Evolutionary conservation across 2,329 filamentous ascomycete species (phyloP), one percentile per base, ranked within the genome.

Genomic region (Aspergillus costaricaensis): DNA sequence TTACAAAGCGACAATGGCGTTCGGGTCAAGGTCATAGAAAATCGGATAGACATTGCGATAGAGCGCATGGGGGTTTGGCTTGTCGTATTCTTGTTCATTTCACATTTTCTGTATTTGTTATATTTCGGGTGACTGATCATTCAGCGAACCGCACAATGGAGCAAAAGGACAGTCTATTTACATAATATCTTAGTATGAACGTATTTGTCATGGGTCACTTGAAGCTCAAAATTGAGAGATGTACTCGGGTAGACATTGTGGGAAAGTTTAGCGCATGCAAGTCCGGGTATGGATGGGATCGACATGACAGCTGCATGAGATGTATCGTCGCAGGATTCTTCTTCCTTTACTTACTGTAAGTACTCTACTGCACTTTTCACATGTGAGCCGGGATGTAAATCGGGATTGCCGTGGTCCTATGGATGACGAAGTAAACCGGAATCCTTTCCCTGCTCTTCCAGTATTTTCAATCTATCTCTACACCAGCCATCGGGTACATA

Each of bases 11-110:
- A 55, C 39, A 41, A 47, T 15, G 53, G 53, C 41, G 53, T 55
- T 55, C 32, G 53, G 53, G 41, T 55, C 39, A 19, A 55, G 53
- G 53, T 55, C 43, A 55, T 55, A 55, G 53, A 55, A 15, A 47
- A 55, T 23, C 53, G 53, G 53, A 47, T 55, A 55, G 53, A 55
- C 30, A 47, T 47, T 55, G 12, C n/a, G 41, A 47, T 44, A 8
- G 21, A 32, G 47, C 41, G 15, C 21, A 25, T 49, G 15, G 4
- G 23, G 44, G 19, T 49, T 27, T 49, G 23, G 44, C 44, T 32
- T 50, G 27, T 10, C 12, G 12, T 49, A 9, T 32, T 50, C n/a
- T 9, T 50, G 9, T 30, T 27, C 25, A 15, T 17, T 30, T 17
- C 17, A 27, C 25, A 17, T 50, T n/a, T 9, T 32, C 6, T 32